Evolutionary conservation across 306 rosid species (phyloP).

Genomic region (Quercus gilva): DNA sequence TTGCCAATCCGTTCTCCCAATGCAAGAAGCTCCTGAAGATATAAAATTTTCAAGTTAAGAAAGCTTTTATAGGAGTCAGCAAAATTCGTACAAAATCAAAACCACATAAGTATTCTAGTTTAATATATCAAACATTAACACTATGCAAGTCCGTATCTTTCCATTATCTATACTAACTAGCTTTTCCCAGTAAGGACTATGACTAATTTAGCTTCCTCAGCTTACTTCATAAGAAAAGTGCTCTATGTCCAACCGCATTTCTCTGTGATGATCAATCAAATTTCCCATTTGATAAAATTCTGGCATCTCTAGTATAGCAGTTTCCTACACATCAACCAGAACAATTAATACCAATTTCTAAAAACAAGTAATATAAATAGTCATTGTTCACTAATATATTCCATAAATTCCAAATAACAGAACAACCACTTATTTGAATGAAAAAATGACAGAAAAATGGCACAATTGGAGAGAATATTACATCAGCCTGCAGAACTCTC

Average conservation of each 20-base stretch:
- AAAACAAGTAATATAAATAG: neutral
- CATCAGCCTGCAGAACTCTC: slow-evolving; percentile 79
- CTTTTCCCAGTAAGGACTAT: neutral
- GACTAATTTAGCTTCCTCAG: slow-evolving; percentile 12
- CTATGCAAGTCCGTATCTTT: neutral
- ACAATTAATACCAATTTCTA: slow-evolving; percentile 14
- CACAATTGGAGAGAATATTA: slow-evolving; percentile 33
- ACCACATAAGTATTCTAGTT: neutral
- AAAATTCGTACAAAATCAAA: neutral
- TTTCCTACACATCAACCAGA: slow-evolving; percentile 54
- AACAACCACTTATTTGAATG: neutral
- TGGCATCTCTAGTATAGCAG: slow-evolving; percentile 69
- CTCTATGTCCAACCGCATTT: slow-evolving; percentile 96
- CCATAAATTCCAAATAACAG: neutral
- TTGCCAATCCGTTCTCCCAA: slow-evolving; percentile 91
- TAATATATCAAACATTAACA: neutral
- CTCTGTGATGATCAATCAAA: slow-evolving; percentile 78
- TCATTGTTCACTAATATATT: neutral
- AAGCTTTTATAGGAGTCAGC: neutral
- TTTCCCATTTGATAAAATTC: slow-evolving; percentile 54
- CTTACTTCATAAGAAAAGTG: slow-evolving; percentile 97
- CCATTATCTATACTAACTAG: neutral
- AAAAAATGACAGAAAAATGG: slow-evolving; percentile 3
- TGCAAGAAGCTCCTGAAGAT: slow-evolving; percentile 86
- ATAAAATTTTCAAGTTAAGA: slow-evolving; percentile 25